Conservation (phyloP, 495 filamentous ascomycete genomes). For the Daldinia childiae region DNA sequence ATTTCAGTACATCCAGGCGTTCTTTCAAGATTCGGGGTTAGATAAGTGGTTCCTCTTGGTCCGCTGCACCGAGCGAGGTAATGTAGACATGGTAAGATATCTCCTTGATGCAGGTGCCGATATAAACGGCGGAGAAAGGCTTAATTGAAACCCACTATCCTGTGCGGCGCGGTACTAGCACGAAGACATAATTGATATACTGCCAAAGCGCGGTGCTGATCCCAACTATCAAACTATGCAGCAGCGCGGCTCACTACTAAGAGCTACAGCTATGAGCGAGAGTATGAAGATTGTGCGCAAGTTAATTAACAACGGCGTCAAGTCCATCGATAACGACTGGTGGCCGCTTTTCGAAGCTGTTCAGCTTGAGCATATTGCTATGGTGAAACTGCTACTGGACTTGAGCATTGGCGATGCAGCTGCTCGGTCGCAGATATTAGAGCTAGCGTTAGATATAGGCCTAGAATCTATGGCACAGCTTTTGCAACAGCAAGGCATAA, state of each 20-base stretch:
- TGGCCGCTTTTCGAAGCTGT: not conserved
- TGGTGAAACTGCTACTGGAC: not conserved
- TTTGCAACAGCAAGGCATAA: not conserved
- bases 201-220: constrained; percentile 4
- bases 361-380: not conserved
- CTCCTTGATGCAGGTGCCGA: not conserved
- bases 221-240: not conserved
- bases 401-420: not conserved
- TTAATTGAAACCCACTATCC: not conserved
- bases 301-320: not conserved
- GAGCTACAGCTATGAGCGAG: not conserved
- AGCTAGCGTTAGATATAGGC: not conserved
- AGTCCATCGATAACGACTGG: not conserved
- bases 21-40: not conserved
- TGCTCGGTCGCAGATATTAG: not conserved
- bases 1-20: not conserved
- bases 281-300: not conserved
- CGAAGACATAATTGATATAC: constrained; percentile 2
- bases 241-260: not conserved
- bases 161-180: not conserved
- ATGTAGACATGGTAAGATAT: not conserved
- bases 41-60: not conserved
- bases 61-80: not conserved
- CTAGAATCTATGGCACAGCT: not conserved
- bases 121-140: not conserved